Base-by-base conservation (phyloP, 1,284 basidiomycete species). In the Exsudoporus floridanus region DNA sequence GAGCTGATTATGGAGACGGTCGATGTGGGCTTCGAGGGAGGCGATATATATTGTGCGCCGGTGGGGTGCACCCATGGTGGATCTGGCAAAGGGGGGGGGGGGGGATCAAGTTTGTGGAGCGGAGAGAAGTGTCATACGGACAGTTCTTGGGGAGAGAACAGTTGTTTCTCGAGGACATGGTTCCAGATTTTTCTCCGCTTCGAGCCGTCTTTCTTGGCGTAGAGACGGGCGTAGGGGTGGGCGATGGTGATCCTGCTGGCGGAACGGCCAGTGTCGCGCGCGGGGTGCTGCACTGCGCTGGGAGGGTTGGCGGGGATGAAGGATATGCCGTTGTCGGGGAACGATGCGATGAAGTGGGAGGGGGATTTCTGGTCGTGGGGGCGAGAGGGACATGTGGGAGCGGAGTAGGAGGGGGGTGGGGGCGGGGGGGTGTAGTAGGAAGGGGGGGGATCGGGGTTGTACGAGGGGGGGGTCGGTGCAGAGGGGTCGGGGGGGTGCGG, bases 141-240 rank as follows among this genome's bases (percentile, higher is more conserved):
- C 84, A 89, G 66, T 66, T 89, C 86, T 46, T 81, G 77, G 0
- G 84, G 77, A 2, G 72, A 77, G 68, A 90, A 90, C 23, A 90
- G 70, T 14, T 74, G 74, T 62, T 88, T 88, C 67, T 90, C 87
- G 52, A 88, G 77, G 1, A 81, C 79, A 57, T 88, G 86, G 46
- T 83, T 85, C 86, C 86, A 90, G 21, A 85, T 83, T 61, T 82
- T 84, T 18, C 86, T 77, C 4, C 83, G 79, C 64, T 88, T 84
- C 3, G 77, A 75, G 44, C 78, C 77, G 40, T 83, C 78, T 56
- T 82, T 82, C 62, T 83, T 84, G 12, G 80, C 81, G 55, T 79
- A 77, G 5, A 86, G 73, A 49, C 83, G 80, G 6, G 83, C 80
- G 56, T 86, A 87, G 0, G 85, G 86, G 54, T 87, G 84, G 0